Evolutionary conservation across 2,329 filamentous ascomycete species (phyloP).

Genomic region (Scytalidium lignicola): DNA sequence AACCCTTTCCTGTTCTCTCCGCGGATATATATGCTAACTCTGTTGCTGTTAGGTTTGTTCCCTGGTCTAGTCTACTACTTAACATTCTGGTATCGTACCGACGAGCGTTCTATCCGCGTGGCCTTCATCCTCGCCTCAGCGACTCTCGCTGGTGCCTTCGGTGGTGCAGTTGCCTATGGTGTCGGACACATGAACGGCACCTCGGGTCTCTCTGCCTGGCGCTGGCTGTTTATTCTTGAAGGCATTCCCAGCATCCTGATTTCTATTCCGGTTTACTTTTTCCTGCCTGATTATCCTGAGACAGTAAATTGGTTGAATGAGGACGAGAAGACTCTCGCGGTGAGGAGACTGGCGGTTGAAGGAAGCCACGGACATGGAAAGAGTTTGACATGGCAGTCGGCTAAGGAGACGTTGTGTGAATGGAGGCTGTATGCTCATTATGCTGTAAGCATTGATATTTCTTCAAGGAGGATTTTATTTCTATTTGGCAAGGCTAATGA

Average conservation of each 20-base stretch:
- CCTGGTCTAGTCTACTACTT: slow-evolving; percentile 31
- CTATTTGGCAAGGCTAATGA: not conserved
- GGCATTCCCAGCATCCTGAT: slow-evolving; percentile 38
- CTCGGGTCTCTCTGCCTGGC: slow-evolving; percentile 21
- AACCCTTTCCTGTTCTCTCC: no score
- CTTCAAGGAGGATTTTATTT: no score
- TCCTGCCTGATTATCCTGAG: slow-evolving; percentile 44
- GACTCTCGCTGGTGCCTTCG: slow-evolving; percentile 26
- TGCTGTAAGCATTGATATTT: no score
- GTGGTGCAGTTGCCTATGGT: slow-evolving; percentile 25
- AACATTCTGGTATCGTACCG: slow-evolving; percentile 26
- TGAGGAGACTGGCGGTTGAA: slow-evolving; percentile 35
- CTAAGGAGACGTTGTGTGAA: slow-evolving; percentile 41
- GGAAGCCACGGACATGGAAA: slow-evolving; percentile 34
- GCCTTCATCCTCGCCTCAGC: slow-evolving; percentile 26
- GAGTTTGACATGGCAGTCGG: slow-evolving; percentile 42
- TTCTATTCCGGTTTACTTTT: slow-evolving; percentile 39
- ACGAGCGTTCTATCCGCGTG: slow-evolving; percentile 24
- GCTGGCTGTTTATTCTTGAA: slow-evolving; percentile 27
- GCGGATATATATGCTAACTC: slow-evolving; percentile 48
- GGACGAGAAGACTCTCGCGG: slow-evolving; percentile 38
- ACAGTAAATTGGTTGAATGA: slow-evolving; percentile 38
- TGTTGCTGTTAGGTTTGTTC: slow-evolving; percentile 41
- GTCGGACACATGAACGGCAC: slow-evolving; percentile 24
- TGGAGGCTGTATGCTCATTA: slow-evolving; percentile 49